Conservation (phyloP, 352 stramenopile genomes). For the Phytophthora idaei region DNA sequence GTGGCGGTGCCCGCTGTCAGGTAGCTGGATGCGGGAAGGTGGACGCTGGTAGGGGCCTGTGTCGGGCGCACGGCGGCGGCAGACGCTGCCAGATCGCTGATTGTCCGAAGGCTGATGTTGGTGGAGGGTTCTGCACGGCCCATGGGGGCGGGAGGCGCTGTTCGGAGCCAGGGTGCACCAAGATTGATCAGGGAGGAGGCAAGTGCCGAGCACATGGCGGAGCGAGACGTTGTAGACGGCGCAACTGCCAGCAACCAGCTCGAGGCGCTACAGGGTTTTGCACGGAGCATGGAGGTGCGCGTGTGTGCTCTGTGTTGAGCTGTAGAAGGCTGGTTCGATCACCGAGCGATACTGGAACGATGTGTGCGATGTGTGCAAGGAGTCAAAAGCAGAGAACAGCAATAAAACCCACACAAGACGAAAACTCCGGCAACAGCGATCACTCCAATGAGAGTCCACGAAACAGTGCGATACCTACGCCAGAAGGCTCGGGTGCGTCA, state of each 20-base stretch:
- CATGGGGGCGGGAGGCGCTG: constrained; percentile 83
- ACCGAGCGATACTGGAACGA: constrained; percentile 32
- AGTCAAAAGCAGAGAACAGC: constrained; percentile 21
- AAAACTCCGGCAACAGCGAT: constrained; percentile 13
- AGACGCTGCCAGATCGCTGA: constrained; percentile 62
- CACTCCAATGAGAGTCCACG: constrained; percentile 19
- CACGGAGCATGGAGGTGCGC: constrained; percentile 65
- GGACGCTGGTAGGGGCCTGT: constrained; percentile 76
- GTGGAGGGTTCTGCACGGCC: constrained; percentile 79
- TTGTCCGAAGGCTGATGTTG: constrained; percentile 81
- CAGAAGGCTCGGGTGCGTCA: constrained; percentile 10
- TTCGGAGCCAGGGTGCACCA: constrained; percentile 66
- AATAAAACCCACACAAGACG: constrained; percentile 4
- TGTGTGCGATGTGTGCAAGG: constrained; percentile 53
- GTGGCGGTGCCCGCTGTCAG: constrained; percentile 78
- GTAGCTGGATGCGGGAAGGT: constrained; percentile 76
- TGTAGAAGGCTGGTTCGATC: constrained; percentile 69
- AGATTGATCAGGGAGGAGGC: constrained; percentile 84
- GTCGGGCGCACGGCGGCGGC: constrained; percentile 73
- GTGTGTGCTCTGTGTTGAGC: constrained; percentile 58
- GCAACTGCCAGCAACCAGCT: constrained; percentile 64
- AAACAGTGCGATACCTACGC: constrained; percentile 19
- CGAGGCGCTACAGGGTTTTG: constrained; percentile 65
- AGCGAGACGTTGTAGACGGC: constrained; percentile 57
- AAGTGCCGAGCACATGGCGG: constrained; percentile 83